phyloP scores from a whole-genome alignment of 2,329 filamentous ascomycete species.

The Gnomoniopsis sp. region DNA sequence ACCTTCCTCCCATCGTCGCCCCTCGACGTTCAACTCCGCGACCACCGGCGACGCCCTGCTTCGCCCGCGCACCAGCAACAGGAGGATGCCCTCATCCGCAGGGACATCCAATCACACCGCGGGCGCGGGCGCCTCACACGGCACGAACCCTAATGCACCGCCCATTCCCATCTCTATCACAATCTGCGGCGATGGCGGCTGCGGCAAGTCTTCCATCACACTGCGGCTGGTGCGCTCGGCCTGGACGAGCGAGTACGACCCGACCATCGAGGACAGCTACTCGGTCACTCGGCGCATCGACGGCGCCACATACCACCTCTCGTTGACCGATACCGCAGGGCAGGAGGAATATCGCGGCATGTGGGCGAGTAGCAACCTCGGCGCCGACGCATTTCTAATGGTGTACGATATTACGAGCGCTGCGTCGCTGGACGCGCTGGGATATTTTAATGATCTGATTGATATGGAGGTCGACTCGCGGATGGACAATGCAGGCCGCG shows the following conservation, averaged over 20 bases:
- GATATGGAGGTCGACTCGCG: conserved; percentile 75
- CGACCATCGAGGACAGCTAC: conserved; percentile 82
- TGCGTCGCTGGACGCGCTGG: conserved; percentile 65
- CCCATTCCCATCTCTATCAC: conserved; percentile 68
- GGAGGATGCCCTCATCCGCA: conserved; percentile 16
- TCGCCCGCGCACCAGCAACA: background rate
- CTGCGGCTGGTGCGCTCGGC: conserved; percentile 76
- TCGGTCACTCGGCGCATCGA: conserved; percentile 77
- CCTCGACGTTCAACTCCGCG: background rate
- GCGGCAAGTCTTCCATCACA: conserved; percentile 82
- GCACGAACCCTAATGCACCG: conserved; percentile 27
- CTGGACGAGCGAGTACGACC: conserved; percentile 82
- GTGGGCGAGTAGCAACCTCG: conserved; percentile 76
- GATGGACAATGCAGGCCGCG: conserved; percentile 58
- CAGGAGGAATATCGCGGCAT: conserved; percentile 87
- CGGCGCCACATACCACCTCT: conserved; percentile 75
- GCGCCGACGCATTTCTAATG: conserved; percentile 77
- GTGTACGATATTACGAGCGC: conserved; percentile 81
- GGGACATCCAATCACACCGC: conserved; percentile 2
- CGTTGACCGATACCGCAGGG: conserved; percentile 80
- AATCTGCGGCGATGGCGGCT: conserved; percentile 82
- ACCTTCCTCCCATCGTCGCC: conserved; percentile 4
- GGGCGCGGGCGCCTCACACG: conserved; percentile 14
- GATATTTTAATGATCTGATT: conserved; percentile 80
- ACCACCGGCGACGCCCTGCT: background rate